These are phyloP conservation scores for Cucumis melo DNA, from an alignment of 306 rosid species.

Conservation along the genomic window DNA sequence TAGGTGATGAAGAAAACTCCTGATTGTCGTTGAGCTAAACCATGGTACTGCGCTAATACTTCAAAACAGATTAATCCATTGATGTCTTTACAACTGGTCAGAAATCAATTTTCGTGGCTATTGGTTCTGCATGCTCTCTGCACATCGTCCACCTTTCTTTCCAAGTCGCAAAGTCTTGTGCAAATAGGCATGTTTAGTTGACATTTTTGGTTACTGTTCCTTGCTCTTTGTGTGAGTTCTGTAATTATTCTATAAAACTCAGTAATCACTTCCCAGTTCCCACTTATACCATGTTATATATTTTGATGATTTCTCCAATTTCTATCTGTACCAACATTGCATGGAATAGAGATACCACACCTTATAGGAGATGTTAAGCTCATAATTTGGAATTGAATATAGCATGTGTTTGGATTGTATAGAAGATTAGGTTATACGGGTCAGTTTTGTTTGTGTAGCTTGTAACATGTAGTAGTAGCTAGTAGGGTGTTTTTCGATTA, in stretches of 20 bases:
- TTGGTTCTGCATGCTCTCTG: neutral
- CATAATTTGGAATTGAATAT: neutral
- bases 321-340: neutral
- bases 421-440: neutral
- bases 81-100: neutral
- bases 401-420: neutral
- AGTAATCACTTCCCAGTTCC: neutral
- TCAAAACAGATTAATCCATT: neutral
- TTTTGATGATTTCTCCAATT: neutral
- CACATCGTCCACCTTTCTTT: neutral
- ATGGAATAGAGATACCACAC: neutral
- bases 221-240: neutral
- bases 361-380: neutral
- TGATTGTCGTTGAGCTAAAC: neutral
- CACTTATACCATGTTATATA: neutral
- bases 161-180: neutral
- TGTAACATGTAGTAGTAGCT: too few relatives aligned
- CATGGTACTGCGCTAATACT: neutral
- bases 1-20: neutral
- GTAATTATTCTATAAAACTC: neutral
- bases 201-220: neutral
- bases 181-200: neutral
- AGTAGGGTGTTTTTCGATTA: too few relatives aligned
- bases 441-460: neutral
- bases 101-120: neutral